Percentiles rank a stretch among this genome's conserved stretches.
Conservation (phyloP, 495 filamentous ascomycete genomes). For the Trichoderma gamsii region DNA sequence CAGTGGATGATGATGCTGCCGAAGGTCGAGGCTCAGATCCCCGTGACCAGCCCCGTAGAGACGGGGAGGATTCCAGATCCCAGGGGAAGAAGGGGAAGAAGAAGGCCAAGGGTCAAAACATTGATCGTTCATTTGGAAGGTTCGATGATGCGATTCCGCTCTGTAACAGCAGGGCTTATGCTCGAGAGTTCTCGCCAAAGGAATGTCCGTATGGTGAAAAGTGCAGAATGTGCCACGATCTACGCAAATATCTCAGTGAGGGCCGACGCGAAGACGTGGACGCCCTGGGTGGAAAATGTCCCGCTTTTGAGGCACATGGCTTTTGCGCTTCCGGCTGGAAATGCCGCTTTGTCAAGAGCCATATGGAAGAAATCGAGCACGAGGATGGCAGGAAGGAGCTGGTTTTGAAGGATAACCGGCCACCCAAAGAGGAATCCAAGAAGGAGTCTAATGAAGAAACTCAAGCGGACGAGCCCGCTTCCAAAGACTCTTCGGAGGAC, state of each 20-base stretch:
- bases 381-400: slow-evolving; percentile 79
- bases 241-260: slow-evolving; percentile 77
- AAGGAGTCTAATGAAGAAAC: neutral
- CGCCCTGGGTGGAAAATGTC: slow-evolving; percentile 69
- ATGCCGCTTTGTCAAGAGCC: slow-evolving; percentile 78
- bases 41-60: slow-evolving; percentile 26
- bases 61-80: slow-evolving; percentile 23
- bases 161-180: slow-evolving; percentile 61
- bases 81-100: slow-evolving; percentile 47
- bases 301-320: slow-evolving; percentile 69
- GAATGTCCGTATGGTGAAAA: slow-evolving; percentile 66
- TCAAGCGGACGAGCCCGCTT: slow-evolving; percentile 22
- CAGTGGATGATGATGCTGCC: slow-evolving; percentile 63
- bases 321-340: slow-evolving; percentile 81
- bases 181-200: slow-evolving; percentile 68
- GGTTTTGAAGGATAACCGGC: slow-evolving; percentile 48
- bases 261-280: slow-evolving; percentile 73
- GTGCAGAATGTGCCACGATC: slow-evolving; percentile 73
- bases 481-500: slow-evolving; percentile 17
- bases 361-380: slow-evolving; percentile 66
- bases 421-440: neutral
- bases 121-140: slow-evolving; percentile 71
- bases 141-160: slow-evolving; percentile 72
- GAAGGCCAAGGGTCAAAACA: slow-evolving; percentile 80
- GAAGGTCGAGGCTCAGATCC: slow-evolving; percentile 25